These are phyloP conservation scores for Pseudodiploospora longispora DNA, from an alignment of 2,329 filamentous ascomycete genomes.

Conservation along the genomic window DNA sequence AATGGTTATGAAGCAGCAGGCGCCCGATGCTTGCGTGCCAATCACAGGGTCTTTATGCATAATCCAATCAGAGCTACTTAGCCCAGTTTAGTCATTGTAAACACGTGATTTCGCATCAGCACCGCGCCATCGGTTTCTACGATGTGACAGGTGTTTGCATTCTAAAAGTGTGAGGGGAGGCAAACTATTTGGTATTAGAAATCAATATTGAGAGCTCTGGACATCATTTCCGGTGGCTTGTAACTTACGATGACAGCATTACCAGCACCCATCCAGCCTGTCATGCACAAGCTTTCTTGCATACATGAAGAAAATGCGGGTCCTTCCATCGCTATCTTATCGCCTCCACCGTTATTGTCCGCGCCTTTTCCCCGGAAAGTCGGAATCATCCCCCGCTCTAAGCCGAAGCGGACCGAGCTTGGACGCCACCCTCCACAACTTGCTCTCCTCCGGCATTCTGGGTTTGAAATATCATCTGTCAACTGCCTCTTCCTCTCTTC, in stretches of 20 bases:
- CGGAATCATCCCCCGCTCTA: conserved; percentile 19
- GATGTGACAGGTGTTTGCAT: too few relatives aligned
- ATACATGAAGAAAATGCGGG: neutral
- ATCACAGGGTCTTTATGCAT: too few relatives aligned
- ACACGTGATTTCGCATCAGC: too few relatives aligned
- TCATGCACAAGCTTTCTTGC: neutral
- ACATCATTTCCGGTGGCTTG: neutral
- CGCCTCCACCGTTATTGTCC: neutral
- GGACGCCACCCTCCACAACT: conserved; percentile 6
- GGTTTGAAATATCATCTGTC: conserved; percentile 1
- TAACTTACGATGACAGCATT: neutral
- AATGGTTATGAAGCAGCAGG: too few relatives aligned
- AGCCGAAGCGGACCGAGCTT: conserved; percentile 31
- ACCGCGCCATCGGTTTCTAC: too few relatives aligned
- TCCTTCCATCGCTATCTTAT: conserved; percentile 1
- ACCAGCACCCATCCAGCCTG: neutral
- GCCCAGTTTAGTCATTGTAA: too few relatives aligned
- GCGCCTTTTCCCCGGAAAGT: neutral
- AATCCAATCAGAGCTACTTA: too few relatives aligned
- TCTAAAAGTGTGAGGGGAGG: too few relatives aligned
- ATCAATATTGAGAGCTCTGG: neutral
- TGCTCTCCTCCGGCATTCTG: neutral
- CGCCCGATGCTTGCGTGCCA: too few relatives aligned
- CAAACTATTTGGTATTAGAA: neutral
- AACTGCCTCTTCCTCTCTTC: neutral